These are phyloP conservation scores for Hypocreales sp. DNA, from an alignment of 2,329 filamentous ascomycete species.

Conservation along the genomic window DNA sequence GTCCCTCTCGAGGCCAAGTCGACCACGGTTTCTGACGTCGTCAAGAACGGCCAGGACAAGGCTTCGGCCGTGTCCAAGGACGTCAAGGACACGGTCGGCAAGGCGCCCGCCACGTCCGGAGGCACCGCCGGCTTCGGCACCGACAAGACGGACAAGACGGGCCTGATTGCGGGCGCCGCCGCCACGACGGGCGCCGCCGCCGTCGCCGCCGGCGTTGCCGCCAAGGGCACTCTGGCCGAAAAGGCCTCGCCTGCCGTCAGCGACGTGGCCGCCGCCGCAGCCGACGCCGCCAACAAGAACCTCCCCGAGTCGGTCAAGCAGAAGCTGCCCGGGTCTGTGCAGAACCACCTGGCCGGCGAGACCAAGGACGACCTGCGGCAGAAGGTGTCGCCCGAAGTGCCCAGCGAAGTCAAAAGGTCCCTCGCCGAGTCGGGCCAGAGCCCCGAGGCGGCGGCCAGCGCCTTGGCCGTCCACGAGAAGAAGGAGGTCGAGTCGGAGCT, in stretches of 20 bases:
- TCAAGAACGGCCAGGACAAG: slow-evolving; percentile 57
- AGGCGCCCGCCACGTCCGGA: slow-evolving; percentile 41
- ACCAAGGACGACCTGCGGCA: slow-evolving; percentile 25
- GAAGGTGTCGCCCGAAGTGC: slow-evolving; percentile 34
- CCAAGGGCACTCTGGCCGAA: slow-evolving; percentile 21
- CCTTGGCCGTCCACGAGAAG: slow-evolving; percentile 60
- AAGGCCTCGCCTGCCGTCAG: slow-evolving; percentile 14
- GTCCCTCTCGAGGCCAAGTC: slow-evolving; percentile 44
- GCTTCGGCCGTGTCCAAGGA: slow-evolving; percentile 50
- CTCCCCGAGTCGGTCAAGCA: slow-evolving; percentile 40
- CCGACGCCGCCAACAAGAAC: slow-evolving; percentile 26
- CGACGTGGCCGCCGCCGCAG: slow-evolving; percentile 18
- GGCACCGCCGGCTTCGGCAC: slow-evolving; percentile 36
- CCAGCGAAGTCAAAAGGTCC: slow-evolving; percentile 40
- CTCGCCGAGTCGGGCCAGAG: slow-evolving; percentile 39
- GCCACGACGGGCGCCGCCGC: slow-evolving; percentile 19
- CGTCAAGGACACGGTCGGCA: slow-evolving; percentile 52
- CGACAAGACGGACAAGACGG: slow-evolving; percentile 30
- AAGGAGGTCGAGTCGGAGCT: slow-evolving; percentile 59
- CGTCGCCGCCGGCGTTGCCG: slow-evolving; percentile 16
- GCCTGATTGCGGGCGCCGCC: slow-evolving; percentile 20
- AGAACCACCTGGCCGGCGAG: slow-evolving; percentile 28
- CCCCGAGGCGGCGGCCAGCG: slow-evolving; percentile 58
- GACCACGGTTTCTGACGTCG: slow-evolving; percentile 28
- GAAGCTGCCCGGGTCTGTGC: slow-evolving; percentile 30